A percentile compares a stretch with the other conserved stretches of the same genome.
Conservation (phyloP, 495 filamentous ascomycete genomes). For the Penicillium pulvis region DNA sequence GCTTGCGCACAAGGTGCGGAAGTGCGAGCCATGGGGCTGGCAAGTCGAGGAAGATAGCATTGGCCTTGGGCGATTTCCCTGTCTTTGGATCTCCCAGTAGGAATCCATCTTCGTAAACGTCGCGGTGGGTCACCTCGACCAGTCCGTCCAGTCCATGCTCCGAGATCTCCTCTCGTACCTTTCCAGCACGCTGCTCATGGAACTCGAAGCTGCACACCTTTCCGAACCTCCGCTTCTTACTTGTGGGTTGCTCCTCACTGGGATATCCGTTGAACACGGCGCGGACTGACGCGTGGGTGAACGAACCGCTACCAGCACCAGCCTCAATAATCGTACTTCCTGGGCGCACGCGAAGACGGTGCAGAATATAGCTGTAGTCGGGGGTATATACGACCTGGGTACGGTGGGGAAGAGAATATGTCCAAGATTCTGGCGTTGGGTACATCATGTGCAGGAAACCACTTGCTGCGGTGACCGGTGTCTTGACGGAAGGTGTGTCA, state of each 20-base stretch:
- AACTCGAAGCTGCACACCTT: slow-evolving; percentile 94
- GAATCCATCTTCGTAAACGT: slow-evolving; percentile 91
- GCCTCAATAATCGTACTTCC: slow-evolving; percentile 87
- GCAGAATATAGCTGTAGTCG: slow-evolving; percentile 94
- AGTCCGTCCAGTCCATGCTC: slow-evolving; percentile 72
- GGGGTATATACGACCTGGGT: slow-evolving; percentile 98
- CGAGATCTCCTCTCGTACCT: slow-evolving; percentile 70
- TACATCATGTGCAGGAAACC: slow-evolving; percentile 90
- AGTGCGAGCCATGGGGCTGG: slow-evolving; percentile 92
- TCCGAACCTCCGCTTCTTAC: slow-evolving; percentile 51
- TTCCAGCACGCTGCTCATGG: slow-evolving; percentile 73
- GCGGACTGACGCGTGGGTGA: slow-evolving; percentile 86
- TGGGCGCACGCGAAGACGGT: slow-evolving; percentile 78
- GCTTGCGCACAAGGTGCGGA: slow-evolving; percentile 72
- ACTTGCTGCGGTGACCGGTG: slow-evolving; percentile 62
- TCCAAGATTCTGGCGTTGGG: slow-evolving; percentile 94
- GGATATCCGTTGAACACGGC: slow-evolving; percentile 87
- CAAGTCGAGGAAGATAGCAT: slow-evolving; percentile 87
- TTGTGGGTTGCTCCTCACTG: slow-evolving; percentile 19
- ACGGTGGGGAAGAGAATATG: slow-evolving; percentile 81
- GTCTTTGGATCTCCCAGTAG: slow-evolving; percentile 52
- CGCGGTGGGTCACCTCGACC: slow-evolving; percentile 83
- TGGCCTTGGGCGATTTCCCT: slow-evolving; percentile 62
- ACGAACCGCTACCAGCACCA: slow-evolving; percentile 90
- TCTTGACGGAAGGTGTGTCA: slow-evolving; percentile 25